phyloP scores from a whole-genome alignment of 345 rosid species.

The Mercurialis annua region DNA sequence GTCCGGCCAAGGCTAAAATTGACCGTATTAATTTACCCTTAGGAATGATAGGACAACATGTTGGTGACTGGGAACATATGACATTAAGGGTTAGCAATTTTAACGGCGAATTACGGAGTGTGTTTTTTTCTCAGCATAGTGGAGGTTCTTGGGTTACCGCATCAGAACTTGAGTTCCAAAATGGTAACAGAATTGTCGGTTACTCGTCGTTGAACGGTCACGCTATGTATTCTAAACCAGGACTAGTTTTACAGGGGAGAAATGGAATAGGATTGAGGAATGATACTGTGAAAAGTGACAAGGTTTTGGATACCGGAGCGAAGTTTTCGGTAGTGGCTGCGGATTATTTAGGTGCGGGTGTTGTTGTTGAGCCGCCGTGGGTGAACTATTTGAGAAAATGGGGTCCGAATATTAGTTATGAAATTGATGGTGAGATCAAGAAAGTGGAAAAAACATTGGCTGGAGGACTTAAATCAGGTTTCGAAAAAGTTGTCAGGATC shows the following conservation, averaged over 20 bases:
- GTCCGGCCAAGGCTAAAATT: slow-evolving; percentile 68
- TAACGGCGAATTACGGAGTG: slow-evolving; percentile 50
- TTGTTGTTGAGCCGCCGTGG: slow-evolving; percentile 55
- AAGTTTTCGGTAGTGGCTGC: slow-evolving; percentile 46
- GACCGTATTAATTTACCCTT: slow-evolving; percentile 44
- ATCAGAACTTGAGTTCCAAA: slow-evolving; percentile 54
- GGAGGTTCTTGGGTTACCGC: slow-evolving; percentile 66
- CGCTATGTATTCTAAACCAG: slow-evolving; percentile 72
- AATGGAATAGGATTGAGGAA: slow-evolving; percentile 60
- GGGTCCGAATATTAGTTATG: slow-evolving; percentile 72
- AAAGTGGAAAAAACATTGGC: slow-evolving; percentile 45
- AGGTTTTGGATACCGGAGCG: slow-evolving; percentile 41
- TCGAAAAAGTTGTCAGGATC: slow-evolving; percentile 39
- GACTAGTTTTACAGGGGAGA: slow-evolving; percentile 72
- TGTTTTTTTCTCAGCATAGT: slow-evolving; percentile 66
- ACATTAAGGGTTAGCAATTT: slow-evolving; percentile 79
- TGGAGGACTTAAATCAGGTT: slow-evolving; percentile 44
- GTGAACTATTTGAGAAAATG: slow-evolving; percentile 59
- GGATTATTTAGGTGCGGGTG: slow-evolving; percentile 43
- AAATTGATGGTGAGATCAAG: slow-evolving; percentile 37
- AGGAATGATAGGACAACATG: slow-evolving; percentile 74
- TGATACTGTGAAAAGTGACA: slow-evolving; percentile 61
- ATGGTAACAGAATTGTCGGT: slow-evolving; percentile 51
- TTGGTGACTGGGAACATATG: slow-evolving; percentile 91
- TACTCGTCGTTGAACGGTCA: slow-evolving; percentile 77